Base-by-base conservation (phyloP, 345 rosid genomes). In the Fremontodendron californicum region DNA sequence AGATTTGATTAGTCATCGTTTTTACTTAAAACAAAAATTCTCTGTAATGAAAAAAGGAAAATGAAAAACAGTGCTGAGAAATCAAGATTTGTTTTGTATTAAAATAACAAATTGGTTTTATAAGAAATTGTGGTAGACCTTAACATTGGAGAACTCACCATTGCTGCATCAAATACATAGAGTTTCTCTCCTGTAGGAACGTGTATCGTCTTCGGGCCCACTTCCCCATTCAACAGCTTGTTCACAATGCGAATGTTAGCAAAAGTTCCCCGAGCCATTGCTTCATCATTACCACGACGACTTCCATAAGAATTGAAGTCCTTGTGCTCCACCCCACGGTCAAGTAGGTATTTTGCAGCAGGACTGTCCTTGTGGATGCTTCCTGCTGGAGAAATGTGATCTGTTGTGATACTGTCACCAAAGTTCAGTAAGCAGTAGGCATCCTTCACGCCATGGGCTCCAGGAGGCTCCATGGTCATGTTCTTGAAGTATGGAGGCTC, bases 241-340 rank as follows among this genome's bases (percentile, higher is more conserved):
- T 96, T 96, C 35, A 96, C 99, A n/a, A 96, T 61, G 76, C 97
- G 95, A 73, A 96, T 96, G 74, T 94, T 96, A 77, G 99, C 99
- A 86, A 94, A 96, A 76, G 97, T 94, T 65, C 98, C 99, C 80
- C 99, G 89, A 19, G 97, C 97, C 99, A 96, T 96, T 43, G 93
- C 84, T 82, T 92, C 97, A 78, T 96, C 98, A n/a, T 94, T 96
- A 5, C 98, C 99, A 58, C 99, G 95, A n/a, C 98, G 98, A 88
- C 99, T 96, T 78, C 99, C 99, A 61, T 96, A 96, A 9, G 98
- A 92, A 84, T 96, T 96, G 82, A 96, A 93, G 86, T 96, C 99
- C 85, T 78, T 90, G 78, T 81, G 89, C 1, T 90, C 93, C 78
- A 94, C 97, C 46, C 93, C 94, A 42, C 82, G 89, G 71, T 89